These are phyloP conservation scores for Xylariaceae sp. DNA, from an alignment of 2,329 filamentous ascomycete species.

Conservation along the genomic window DNA sequence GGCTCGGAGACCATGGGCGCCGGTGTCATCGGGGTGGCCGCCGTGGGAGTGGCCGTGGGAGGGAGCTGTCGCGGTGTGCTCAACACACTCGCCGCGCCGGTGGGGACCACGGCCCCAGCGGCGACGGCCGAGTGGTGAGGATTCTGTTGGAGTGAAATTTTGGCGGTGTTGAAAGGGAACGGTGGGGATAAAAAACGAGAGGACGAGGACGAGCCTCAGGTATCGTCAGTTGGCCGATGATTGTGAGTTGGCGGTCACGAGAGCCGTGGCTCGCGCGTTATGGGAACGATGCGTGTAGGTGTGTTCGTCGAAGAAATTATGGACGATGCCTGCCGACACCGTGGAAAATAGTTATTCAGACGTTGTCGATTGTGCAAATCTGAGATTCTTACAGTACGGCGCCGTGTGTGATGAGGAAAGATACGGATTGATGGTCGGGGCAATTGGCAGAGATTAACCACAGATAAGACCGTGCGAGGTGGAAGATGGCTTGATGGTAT, in stretches of 20 bases:
- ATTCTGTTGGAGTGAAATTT: conserved; percentile 32
- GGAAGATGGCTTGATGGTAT: conserved; percentile 8
- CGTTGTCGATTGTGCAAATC: conserved; percentile 19
- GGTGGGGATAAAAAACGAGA: conserved; percentile 21
- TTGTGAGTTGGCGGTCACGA: conserved; percentile 7
- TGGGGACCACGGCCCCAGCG: conserved; percentile 26
- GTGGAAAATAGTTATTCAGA: conserved; percentile 20
- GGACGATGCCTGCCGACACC: conserved; percentile 19
- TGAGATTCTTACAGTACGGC: conserved; percentile 20
- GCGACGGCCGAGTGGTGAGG: conserved; percentile 31
- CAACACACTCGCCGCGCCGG: conserved; percentile 27
- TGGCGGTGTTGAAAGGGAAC: conserved; percentile 25
- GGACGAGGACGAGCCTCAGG: conserved; percentile 14
- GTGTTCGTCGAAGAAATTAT: conserved; percentile 12
- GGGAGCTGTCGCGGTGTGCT: conserved; percentile 26
- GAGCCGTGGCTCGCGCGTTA: no score
- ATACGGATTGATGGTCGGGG: conserved; percentile 12
- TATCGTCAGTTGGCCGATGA: conserved; percentile 2
- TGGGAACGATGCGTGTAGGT: no score
- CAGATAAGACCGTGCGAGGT: conserved; percentile 16
- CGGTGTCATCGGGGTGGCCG: conserved; percentile 22
- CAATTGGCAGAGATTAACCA: conserved; percentile 9
- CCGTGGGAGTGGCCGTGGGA: conserved; percentile 15
- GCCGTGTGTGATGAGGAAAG: conserved; percentile 15
- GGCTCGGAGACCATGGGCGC: conserved; percentile 24